Evolutionary conservation across 345 rosid genomes (phyloP).

Genomic region (Psidium friedrichsthalianum): DNA sequence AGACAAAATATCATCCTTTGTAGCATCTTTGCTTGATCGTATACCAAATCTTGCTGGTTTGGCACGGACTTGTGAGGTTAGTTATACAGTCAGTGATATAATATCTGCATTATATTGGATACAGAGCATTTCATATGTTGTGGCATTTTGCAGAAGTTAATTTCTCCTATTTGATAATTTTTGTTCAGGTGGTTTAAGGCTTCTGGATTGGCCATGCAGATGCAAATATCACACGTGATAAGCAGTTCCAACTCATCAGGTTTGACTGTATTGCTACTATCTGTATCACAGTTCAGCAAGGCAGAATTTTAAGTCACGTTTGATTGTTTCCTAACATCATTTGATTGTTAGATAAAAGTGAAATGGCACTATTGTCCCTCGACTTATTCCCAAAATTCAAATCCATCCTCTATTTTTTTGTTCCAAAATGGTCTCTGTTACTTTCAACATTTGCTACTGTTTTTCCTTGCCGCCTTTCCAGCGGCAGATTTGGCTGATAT

Average conservation of each 20-base stretch:
- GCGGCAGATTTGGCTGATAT: neutral
- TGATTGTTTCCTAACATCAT: neutral
- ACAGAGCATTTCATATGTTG: neutral
- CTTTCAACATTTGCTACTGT: neutral
- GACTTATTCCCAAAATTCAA: neutral
- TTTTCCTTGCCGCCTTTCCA: neutral
- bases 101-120: neutral
- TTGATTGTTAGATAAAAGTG: neutral
- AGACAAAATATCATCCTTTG: conserved; percentile 73
- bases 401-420: neutral
- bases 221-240: conserved; percentile 52
- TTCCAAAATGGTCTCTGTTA: neutral
- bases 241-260: conserved; percentile 96
- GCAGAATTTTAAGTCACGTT: neutral
- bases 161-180: neutral
- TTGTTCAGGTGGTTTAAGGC: conserved; percentile 68
- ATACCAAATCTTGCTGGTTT: conserved; percentile 95
- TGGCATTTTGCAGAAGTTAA: neutral
- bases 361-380: neutral
- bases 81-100: neutral
- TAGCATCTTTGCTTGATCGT: conserved; percentile 85
- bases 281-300: neutral
- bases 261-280: conserved; percentile 7
- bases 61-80: conserved; percentile 93
- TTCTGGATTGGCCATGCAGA: conserved; percentile 65